A percentile compares a stretch with the other conserved stretches of the same genome.
phyloP scores from a whole-genome alignment of 306 rosid genomes.

The Ceratonia siliqua region DNA sequence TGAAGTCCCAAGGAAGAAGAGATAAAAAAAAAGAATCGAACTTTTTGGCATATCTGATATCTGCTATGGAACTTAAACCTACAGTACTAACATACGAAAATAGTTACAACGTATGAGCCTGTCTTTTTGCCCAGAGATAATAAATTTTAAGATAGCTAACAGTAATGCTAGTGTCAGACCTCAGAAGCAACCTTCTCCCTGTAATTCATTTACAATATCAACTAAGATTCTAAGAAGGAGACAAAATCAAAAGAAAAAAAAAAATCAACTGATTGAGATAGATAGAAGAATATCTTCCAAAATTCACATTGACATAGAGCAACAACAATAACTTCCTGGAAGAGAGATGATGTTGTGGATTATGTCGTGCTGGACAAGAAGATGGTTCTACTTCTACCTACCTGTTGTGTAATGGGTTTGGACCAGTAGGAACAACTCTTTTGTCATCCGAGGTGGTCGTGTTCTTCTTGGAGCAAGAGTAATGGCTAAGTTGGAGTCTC shows the following conservation, averaged over 20 bases:
- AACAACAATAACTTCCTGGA: not conserved
- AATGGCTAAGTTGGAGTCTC: slow-evolving; percentile 28
- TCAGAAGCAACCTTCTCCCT: slow-evolving; percentile 6
- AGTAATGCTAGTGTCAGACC: not conserved
- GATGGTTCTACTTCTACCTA: slow-evolving; percentile 26
- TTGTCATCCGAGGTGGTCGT: slow-evolving; percentile 52
- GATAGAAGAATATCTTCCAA: too few species aligned
- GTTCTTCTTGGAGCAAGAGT: slow-evolving; percentile 37
- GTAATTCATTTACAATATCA: slow-evolving; percentile 36
- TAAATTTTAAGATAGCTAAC: not conserved
- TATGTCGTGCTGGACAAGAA: not conserved
- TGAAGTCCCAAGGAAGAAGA: not conserved
- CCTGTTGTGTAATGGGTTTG: slow-evolving; percentile 89
- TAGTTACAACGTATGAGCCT: slow-evolving; percentile 11
- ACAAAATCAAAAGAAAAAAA: not conserved
- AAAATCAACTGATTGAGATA: too few species aligned
- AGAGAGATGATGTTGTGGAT: slow-evolving; percentile 4
- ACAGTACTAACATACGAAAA: slow-evolving; percentile 13
- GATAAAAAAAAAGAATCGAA: not conserved
- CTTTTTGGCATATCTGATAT: not conserved
- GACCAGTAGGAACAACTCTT: slow-evolving; percentile 85
- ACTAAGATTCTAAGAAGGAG: not conserved
- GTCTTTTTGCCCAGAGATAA: not conserved
- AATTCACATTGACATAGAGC: slow-evolving; percentile 26
- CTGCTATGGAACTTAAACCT: not conserved